Base-by-base conservation (phyloP, 2,329 filamentous ascomycete species). In the Ceratocystis ficicola region DNA sequence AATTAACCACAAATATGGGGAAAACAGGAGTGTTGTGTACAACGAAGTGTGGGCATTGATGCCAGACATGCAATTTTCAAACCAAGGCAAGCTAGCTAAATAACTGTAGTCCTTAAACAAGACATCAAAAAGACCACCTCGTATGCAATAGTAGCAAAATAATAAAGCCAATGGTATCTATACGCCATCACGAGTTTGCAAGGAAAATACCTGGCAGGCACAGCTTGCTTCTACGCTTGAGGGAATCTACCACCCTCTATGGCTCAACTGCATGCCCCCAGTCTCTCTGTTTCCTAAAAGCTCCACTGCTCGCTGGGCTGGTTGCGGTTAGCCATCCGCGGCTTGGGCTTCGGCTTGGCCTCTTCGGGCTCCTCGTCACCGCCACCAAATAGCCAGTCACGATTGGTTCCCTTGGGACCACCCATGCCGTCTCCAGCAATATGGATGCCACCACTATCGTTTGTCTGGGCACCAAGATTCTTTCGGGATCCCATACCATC, bases 371-470 rank as follows among this genome's bases (percentile, higher is more conserved):
- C 64, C 75, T 67, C 78, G 76, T 28, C 79, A 36, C 79, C 79
- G 55, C 79, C 81, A 20, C 81, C 80, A 68, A 84, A 82, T 5
- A 83, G 77, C 84, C 85, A 88, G 71, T 78, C 74, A 65, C 81
- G 77, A 62, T 80, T 76, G 50, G 78, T 77, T 57, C 80, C 81
- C 73, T 79, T 83, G 68, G 77, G 77, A 50, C 82, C 82, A 57
- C 86, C 86, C 85, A 88, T 88, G 64, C 86, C 86, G 70, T 87
- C 82, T 46, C 84, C 84, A 1, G 76, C 80, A 67, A 82, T 83
- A 63, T 75, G 77, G 59, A 78, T 77, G 67, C 72, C 70, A 30
- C 73, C 71, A 10, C 71, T 69, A 57, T 74, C 75, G 46, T 50
- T 41, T 36, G 7, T 15, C 30, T 1, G 30, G 28, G 46, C 62